Evolutionary conservation across 2,329 filamentous ascomycete species (phyloP).

Genomic region (Epichloe sibirici): DNA sequence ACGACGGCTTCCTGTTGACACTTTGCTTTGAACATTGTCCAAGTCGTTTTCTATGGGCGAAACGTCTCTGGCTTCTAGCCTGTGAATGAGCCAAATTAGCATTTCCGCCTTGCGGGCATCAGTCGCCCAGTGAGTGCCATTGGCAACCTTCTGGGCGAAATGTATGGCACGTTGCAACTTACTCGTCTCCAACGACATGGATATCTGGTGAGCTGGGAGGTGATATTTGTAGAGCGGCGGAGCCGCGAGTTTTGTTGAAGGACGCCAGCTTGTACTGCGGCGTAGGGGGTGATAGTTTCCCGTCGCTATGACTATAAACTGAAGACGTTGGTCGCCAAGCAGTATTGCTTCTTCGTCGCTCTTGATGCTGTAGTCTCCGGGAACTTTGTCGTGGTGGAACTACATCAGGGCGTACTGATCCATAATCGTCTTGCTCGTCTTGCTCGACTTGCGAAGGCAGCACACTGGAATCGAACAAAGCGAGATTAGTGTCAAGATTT

Average conservation of each 20-base stretch:
- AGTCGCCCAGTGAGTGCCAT: not conserved
- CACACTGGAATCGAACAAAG: slow-evolving; percentile 2
- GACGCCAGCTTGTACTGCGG: slow-evolving; percentile 26
- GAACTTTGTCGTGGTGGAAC: slow-evolving; percentile 25
- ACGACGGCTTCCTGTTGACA: slow-evolving; percentile 7
- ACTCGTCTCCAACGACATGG: slow-evolving; percentile 25
- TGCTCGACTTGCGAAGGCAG: slow-evolving; percentile 8
- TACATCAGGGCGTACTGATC: slow-evolving; percentile 15
- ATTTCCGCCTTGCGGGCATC: not conserved
- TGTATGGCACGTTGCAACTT: slow-evolving; percentile 18
- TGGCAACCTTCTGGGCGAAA: not conserved
- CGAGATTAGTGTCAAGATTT: not conserved
- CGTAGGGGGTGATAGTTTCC: slow-evolving; percentile 9
- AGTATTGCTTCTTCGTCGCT: slow-evolving; percentile 14
- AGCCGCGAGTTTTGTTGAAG: slow-evolving; percentile 15
- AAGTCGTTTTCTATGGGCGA: slow-evolving; percentile 40
- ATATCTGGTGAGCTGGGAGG: slow-evolving; percentile 46
- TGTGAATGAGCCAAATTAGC: slow-evolving; percentile 8
- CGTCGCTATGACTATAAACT: slow-evolving; percentile 30
- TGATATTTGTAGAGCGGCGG: slow-evolving; percentile 37
- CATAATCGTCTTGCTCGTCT: slow-evolving; percentile 5
- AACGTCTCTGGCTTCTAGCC: slow-evolving; percentile 25
- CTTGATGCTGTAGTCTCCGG: slow-evolving; percentile 13
- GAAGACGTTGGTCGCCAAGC: slow-evolving; percentile 43
- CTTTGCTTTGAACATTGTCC: slow-evolving; percentile 22